These are phyloP conservation scores for Cynanchum wilfordii DNA, from an alignment of 257 asterid genomes.

Conservation along the genomic window DNA sequence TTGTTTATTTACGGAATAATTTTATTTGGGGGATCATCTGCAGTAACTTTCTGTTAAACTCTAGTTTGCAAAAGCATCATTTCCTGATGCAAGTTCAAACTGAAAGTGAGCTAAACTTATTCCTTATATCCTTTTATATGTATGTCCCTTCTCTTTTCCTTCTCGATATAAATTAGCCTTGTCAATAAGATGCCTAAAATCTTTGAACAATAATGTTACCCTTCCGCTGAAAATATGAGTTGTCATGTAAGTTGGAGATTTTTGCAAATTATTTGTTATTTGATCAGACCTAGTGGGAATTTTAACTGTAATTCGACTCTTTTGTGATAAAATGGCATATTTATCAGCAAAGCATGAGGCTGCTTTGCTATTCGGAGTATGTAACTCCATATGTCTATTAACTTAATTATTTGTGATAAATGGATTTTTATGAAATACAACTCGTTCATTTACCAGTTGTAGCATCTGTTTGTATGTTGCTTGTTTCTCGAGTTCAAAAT, in stretches of 20 bases:
- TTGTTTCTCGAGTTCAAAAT: background rate
- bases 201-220: background rate
- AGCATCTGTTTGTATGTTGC: background rate
- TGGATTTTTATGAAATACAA: background rate
- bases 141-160: background rate
- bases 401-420: background rate
- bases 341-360: background rate
- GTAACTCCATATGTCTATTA: background rate
- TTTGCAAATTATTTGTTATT: background rate
- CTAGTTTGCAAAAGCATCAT: background rate
- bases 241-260: background rate
- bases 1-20: background rate
- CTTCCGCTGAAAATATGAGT: background rate
- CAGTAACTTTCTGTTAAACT: background rate
- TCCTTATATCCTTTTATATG: background rate
- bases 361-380: background rate
- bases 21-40: background rate
- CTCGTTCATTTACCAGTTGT: too few relatives aligned
- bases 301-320: background rate
- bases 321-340: background rate
- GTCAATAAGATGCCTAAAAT: background rate
- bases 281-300: background rate
- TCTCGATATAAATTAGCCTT: background rate
- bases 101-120: background rate
- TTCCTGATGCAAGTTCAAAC: background rate